Evolutionary conservation across 169 alveolate genomes (phyloP), one percentile per base, ranked within the genome.

Genomic region (Cryptosporidium ubiquitum): DNA sequence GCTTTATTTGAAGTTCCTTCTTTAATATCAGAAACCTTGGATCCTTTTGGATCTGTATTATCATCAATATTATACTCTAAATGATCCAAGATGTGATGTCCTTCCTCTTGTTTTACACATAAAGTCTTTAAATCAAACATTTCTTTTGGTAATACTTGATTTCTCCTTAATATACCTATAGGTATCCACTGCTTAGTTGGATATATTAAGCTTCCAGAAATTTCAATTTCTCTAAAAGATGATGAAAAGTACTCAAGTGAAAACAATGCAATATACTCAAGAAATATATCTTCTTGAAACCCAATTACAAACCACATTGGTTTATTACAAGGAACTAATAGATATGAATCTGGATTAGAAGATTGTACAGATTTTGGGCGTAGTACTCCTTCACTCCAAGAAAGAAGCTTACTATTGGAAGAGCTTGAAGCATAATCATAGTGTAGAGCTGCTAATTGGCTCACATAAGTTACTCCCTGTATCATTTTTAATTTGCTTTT

Each of bases 241-340:
- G 89, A 79, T 26, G 89, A 79, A 18, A 79, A 79, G 20, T 79
- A 79, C 18, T 79, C 89, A 3, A 61, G 75, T 1, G 89, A 79
- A 33, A 79, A 79, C 37, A 79, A 39, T 40, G 89, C 71, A 79
- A 79, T 79, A 44, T 60, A 79, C n/a, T 79, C 89, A 14, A 79
- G 44, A 40, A 79, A 64, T 0, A 79, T 79, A 61, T 79, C 89
- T 6, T 79, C 89, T 64, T 58, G 89, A 64, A 79, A 79, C 1
- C 89, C 89, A 20, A 79, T 79, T 14, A 79, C 40, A 58, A 79
- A 79, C 89, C 89, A 79, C 89, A 79, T 79, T 16, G 89, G 89
- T 33, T 61, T 79, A n/a, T 33, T 61, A 61, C 89, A 79, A 18
- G 89, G 89, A 4, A 79, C 75, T 12, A 79, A 49, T 31, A 79